Conservation (phyloP, 768 basidiomycete species). For the Podaxis carcinomalis region DNA sequence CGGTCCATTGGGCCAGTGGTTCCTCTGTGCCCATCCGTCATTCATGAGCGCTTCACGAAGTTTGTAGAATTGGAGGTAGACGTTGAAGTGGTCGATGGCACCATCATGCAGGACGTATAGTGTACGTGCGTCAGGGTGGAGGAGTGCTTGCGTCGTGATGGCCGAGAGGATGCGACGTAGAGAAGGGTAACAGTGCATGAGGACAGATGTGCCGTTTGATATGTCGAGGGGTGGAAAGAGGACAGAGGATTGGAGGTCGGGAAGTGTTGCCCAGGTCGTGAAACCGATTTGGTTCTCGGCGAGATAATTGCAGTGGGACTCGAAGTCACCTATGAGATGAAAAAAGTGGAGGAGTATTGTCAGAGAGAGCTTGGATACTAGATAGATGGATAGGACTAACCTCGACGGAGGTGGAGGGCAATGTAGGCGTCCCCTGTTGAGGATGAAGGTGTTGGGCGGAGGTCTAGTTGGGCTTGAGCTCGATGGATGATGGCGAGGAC, state of each 20-base stretch:
- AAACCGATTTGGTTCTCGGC: conserved; percentile 31
- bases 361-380: background rate
- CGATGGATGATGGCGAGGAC: conserved; percentile 31
- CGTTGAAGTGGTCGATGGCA: conserved; percentile 40
- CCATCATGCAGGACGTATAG: conserved; percentile 44
- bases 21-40: conserved; percentile 25
- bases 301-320: conserved; percentile 35
- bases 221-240: conserved; percentile 32
- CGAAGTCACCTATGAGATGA: conserved; percentile 33
- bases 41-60: conserved; percentile 33
- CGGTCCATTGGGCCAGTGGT: conserved; percentile 36
- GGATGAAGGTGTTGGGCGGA: conserved; percentile 21
- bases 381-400: conserved; percentile 15
- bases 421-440: conserved; percentile 34
- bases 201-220: conserved; percentile 29
- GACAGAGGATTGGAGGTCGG: conserved; percentile 25
- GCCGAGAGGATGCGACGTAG: conserved; percentile 36
- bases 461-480: conserved; percentile 27
- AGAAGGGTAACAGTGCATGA: conserved; percentile 42
- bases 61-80: conserved; percentile 38
- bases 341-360: background rate
- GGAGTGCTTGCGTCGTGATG: conserved; percentile 30
- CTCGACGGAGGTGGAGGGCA: conserved; percentile 43
- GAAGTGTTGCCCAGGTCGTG: conserved; percentile 48
- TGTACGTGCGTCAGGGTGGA: conserved; percentile 32